Percentiles rank a stretch among this genome's conserved stretches.
Conservation (phyloP, 2,329 filamentous ascomycete genomes). For the Penicillium sp. region DNA sequence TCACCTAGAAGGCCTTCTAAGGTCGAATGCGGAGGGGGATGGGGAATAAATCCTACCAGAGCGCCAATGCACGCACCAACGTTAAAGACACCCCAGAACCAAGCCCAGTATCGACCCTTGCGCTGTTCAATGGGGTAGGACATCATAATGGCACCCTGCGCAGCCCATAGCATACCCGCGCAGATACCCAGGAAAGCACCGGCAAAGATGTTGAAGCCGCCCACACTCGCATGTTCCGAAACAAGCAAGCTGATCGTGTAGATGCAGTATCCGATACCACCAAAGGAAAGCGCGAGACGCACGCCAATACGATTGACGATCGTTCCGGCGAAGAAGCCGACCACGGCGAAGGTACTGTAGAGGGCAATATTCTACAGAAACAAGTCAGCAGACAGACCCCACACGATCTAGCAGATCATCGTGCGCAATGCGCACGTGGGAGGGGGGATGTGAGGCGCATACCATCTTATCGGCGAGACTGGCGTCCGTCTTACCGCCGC, state of each 20-base stretch:
- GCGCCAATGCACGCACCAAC: conserved; percentile 80
- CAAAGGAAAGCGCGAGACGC: conserved; percentile 40
- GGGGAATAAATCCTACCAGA: conserved; percentile 46
- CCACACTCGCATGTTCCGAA: conserved; percentile 46
- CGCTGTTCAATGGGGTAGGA: conserved; percentile 73
- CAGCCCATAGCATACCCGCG: conserved; percentile 49
- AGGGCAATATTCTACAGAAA: conserved; percentile 56
- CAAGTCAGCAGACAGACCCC: neutral
- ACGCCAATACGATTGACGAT: conserved; percentile 44
- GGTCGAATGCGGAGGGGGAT: neutral
- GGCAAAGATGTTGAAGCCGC: conserved; percentile 47
- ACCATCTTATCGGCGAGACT: conserved; percentile 54
- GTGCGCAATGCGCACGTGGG: neutral
- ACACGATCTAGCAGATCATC: too few relatives aligned
- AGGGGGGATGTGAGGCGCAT: conserved; percentile 3
- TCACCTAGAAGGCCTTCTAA: too few relatives aligned
- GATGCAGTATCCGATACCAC: conserved; percentile 45
- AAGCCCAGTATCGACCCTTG: conserved; percentile 83
- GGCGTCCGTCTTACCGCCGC: conserved; percentile 54
- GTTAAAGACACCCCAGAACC: conserved; percentile 95
- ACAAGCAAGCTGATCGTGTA: conserved; percentile 40
- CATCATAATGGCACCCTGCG: conserved; percentile 59
- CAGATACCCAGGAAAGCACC: conserved; percentile 49
- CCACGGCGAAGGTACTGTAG: conserved; percentile 65
- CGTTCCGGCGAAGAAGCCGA: conserved; percentile 59